Percentiles rank a stretch among this genome's conserved stretches.
phyloP scores from a whole-genome alignment of 2,329 filamentous ascomycete genomes.

The Boeremia exigua region DNA sequence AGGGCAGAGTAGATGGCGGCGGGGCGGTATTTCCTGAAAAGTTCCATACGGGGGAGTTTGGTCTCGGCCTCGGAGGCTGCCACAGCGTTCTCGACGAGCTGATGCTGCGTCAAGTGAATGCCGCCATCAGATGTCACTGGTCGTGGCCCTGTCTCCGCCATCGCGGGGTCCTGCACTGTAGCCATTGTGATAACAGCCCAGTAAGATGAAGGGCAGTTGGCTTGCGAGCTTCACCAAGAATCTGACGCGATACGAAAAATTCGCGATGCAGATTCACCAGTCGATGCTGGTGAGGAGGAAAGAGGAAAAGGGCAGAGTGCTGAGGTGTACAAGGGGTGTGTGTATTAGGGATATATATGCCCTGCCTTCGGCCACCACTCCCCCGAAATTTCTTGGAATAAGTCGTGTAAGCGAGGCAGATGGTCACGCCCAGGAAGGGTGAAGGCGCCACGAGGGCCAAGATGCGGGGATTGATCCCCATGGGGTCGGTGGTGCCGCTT shows the following conservation, averaged over 20 bases:
- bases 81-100: conserved; percentile 21
- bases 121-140: conserved; percentile 7
- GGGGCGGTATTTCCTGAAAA: conserved; percentile 23
- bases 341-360: conserved; percentile 14
- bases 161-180: conserved; percentile 13
- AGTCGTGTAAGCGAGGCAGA: conserved; percentile 4
- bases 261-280: background rate
- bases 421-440: conserved; percentile 13
- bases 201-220: background rate
- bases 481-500: conserved; percentile 6
- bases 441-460: conserved; percentile 18
- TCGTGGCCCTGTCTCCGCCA: conserved; percentile 12
- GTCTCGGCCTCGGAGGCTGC: conserved; percentile 19
- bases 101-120: conserved; percentile 20
- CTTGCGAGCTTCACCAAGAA: background rate
- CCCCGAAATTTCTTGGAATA: conserved; percentile 18
- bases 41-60: conserved; percentile 19
- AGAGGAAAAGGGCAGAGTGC: background rate
- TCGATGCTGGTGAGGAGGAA: background rate
- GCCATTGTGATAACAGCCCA: conserved; percentile 14
- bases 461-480: conserved; percentile 23
- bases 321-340: conserved; percentile 1
- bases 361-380: conserved; percentile 13
- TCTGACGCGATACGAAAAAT: background rate
- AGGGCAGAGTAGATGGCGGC: conserved; percentile 79